Evolutionary conservation across 169 alveolate genomes (phyloP), one percentile per base, ranked within the genome.

Genomic region (Fabrea salina): DNA sequence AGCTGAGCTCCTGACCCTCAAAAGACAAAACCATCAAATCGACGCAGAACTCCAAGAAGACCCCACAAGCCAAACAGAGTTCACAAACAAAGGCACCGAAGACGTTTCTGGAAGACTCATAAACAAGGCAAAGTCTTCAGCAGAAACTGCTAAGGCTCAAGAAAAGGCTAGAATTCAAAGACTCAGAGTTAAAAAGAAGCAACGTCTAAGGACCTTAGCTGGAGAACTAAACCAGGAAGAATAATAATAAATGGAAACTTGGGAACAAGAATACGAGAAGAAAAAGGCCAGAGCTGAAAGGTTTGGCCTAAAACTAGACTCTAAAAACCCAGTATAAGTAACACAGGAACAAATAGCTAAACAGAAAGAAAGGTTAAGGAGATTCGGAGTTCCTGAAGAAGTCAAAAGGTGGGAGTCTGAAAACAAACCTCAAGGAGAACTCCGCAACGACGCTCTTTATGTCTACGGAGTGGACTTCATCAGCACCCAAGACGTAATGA

Each of bases 331-430:
- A 11, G 78, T 68, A 68, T n/a, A 43, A 43, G 8, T 8, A 2
- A 68, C 0, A n/a, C 32, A 68, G 78, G 78, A 44, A 47, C 64
- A 68, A 30, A 16, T 57, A 1, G 33, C 13, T 8, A 68, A 68
- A 30, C 78, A 68, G 66, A 68, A 47, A 44, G 27, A 68, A 40
- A 13, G 78, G 8, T 41, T 68, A 64, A n/a, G 19, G 4, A 0
- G 78, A 68, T 68, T 68, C 41, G 41, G 30, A 22, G 25, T 43
- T n/a, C 30, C 19, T 8, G 39, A 44, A 1, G 78, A 68, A 40
- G 67, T 13, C 8, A 72, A 85, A 58, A 86, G 79, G 64, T 91
- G 93, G 91, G 90, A 86, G 49, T 58, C 76, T 43, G 22, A 16
- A 16, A 19, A 7, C 40, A 43, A 43, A 11, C 78, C 78, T 11